A percentile compares a stretch with the other conserved stretches of the same genome.
These are phyloP conservation scores for Tetradesmus obliquus DNA, from an alignment of 139 green algal genomes.

Conservation along the genomic window DNA sequence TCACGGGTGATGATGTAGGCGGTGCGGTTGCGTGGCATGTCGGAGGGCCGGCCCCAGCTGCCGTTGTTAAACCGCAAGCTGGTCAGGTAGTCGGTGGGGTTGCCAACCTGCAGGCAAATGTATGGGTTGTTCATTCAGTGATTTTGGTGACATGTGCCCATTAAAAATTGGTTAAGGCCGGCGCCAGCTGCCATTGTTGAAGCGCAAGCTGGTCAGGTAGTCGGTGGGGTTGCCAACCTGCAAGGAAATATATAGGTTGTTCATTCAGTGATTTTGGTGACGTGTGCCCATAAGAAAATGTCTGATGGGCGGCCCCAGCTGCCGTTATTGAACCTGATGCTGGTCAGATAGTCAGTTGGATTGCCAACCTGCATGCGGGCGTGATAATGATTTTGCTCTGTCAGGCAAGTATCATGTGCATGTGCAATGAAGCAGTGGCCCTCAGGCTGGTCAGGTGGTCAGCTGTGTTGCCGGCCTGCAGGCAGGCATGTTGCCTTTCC, in stretches of 20 bases:
- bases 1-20: background rate
- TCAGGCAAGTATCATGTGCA: too few species aligned
- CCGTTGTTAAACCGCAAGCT: background rate
- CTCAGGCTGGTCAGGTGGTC: too few species aligned
- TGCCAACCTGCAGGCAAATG: conserved; percentile 26
- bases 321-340: background rate
- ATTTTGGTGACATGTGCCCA: too few species aligned
- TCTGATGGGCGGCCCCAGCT: conserved; percentile 12
- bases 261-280: background rate
- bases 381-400: too few species aligned
- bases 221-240: conserved; percentile 26
- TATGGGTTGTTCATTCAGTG: background rate
- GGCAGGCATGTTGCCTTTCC: too few species aligned
- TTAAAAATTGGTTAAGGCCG: background rate
- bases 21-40: conserved; percentile 38
- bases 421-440: too few species aligned
- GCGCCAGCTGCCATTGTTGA: conserved; percentile 9
- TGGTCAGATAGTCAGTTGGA: background rate
- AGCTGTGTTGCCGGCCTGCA: too few species aligned
- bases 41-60: conserved; percentile 11
- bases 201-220: background rate
- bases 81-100: conserved; percentile 16
- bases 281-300: too few species aligned
- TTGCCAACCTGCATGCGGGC: conserved; percentile 21
- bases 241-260: background rate